Conservation (phyloP, 2,329 filamentous ascomycete genomes). For the Sarocladium oryzae region DNA sequence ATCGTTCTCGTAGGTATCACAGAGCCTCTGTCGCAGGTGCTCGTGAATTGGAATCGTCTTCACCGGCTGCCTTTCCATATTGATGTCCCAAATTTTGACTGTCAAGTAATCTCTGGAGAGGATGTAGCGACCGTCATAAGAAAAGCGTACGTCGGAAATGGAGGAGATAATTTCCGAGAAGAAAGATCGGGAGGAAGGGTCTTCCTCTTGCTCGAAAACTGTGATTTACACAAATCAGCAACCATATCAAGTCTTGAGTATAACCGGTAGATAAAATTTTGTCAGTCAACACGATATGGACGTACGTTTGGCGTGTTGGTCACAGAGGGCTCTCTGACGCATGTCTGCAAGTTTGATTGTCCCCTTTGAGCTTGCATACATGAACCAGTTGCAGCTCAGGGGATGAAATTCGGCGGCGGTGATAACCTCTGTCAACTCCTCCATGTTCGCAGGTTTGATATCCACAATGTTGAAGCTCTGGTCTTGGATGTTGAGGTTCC, state of each 20-base stretch:
- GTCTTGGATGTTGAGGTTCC: conserved; percentile 98
- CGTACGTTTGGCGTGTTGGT: conserved; percentile 88
- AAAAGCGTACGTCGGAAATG: conserved; percentile 97
- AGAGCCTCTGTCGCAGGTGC: conserved; percentile 85
- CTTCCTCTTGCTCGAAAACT: conserved; percentile 99
- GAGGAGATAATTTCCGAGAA: conserved; percentile 99
- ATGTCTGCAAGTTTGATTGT: conserved; percentile 99
- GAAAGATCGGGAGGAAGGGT: conserved; percentile 93
- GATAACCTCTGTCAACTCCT: conserved; percentile 97
- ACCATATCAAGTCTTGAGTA: background rate
- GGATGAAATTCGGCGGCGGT: conserved; percentile 98
- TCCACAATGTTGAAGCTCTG: conserved; percentile 99
- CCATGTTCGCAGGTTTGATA: conserved; percentile 99
- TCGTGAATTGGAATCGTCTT: conserved; percentile 99
- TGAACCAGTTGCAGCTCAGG: conserved; percentile 98
- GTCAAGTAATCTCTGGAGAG: conserved; percentile 96
- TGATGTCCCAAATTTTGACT: conserved; percentile 99
- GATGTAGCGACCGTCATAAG: conserved; percentile 92
- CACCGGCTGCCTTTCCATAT: conserved; percentile 95
- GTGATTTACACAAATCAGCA: background rate
- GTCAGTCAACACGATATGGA: background rate
- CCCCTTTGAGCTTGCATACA: conserved; percentile 98
- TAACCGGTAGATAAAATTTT: too few species aligned
- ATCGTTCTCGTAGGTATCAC: conserved; percentile 98
- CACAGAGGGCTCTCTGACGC: conserved; percentile 92